Evolutionary conservation across 257 asterid genomes (phyloP).

Genomic region (Mentha longifolia): DNA sequence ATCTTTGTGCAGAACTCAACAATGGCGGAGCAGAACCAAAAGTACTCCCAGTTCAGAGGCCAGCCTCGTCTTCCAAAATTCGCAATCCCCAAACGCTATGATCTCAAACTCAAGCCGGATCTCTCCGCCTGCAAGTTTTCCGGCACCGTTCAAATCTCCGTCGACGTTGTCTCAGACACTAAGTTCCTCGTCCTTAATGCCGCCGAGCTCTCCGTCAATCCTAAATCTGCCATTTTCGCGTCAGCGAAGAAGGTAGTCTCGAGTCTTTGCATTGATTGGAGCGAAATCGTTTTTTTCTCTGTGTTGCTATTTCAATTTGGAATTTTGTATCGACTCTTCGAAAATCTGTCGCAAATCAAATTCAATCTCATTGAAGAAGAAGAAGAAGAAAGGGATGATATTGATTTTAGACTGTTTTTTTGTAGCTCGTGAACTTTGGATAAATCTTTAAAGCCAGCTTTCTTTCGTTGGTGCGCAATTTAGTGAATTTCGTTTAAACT

Average conservation of each 20-base stretch:
- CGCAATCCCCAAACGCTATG: constrained; percentile 82
- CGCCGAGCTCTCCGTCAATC: constrained; percentile 66
- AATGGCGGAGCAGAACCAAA: constrained; percentile 55
- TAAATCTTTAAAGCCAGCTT: not conserved
- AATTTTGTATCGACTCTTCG: not conserved
- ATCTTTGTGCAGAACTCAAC: constrained; percentile 22
- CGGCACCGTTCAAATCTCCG: constrained; percentile 71
- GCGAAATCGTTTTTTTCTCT: not conserved
- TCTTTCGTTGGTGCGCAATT: not conserved
- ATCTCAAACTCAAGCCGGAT: constrained; percentile 82
- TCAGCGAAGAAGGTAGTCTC: constrained; percentile 49
- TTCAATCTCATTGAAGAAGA: not conserved
- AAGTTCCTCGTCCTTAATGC: constrained; percentile 87
- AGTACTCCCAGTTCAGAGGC: constrained; percentile 69
- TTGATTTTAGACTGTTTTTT: not conserved
- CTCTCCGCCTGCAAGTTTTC: constrained; percentile 80
- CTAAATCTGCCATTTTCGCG: constrained; percentile 60
- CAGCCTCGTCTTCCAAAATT: constrained; percentile 87
- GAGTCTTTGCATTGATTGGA: constrained; percentile 13
- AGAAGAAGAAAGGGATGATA: not conserved
- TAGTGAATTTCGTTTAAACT: not conserved
- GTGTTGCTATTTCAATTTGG: not conserved
- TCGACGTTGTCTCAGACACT: constrained; percentile 67
- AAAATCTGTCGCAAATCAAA: not conserved
- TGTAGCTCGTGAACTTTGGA: not conserved